Conservation (phyloP, 257 asterid species). For the Echites panduratus region DNA sequence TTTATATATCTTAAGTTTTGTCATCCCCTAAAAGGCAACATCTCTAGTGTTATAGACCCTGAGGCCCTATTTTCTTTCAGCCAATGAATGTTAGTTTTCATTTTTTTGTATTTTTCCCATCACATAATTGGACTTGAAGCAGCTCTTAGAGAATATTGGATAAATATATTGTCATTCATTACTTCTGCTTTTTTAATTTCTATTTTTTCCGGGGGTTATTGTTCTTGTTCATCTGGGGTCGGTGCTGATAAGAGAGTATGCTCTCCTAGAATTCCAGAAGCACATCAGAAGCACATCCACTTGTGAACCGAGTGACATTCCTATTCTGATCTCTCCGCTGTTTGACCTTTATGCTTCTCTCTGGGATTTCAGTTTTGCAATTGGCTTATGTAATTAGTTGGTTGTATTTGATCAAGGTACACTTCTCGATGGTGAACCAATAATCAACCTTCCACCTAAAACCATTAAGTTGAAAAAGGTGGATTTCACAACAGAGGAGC, state of each 20-base stretch:
- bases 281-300: neutral
- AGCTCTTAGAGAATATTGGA: too few relatives aligned
- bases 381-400: conserved; percentile 17
- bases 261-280: neutral
- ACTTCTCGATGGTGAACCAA: conserved; percentile 83
- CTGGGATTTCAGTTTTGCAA: conserved; percentile 1
- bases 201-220: neutral
- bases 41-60: neutral
- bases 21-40: neutral
- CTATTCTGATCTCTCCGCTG: neutral
- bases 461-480: conserved; percentile 62
- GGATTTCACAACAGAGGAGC: conserved; percentile 81
- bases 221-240: neutral
- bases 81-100: too few relatives aligned
- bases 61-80: too few relatives aligned
- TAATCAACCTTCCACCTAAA: conserved; percentile 81
- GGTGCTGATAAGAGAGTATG: neutral
- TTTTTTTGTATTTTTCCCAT: too few relatives aligned
- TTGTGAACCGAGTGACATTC: neutral
- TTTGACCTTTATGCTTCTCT: neutral
- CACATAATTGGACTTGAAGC: too few relatives aligned
- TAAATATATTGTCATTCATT: too few relatives aligned
- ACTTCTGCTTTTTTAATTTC: neutral
- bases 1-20: neutral
- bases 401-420: conserved; percentile 47